phyloP scores from a whole-genome alignment of 1,284 basidiomycete species.

The Tetrapyrgos nigripes region DNA sequence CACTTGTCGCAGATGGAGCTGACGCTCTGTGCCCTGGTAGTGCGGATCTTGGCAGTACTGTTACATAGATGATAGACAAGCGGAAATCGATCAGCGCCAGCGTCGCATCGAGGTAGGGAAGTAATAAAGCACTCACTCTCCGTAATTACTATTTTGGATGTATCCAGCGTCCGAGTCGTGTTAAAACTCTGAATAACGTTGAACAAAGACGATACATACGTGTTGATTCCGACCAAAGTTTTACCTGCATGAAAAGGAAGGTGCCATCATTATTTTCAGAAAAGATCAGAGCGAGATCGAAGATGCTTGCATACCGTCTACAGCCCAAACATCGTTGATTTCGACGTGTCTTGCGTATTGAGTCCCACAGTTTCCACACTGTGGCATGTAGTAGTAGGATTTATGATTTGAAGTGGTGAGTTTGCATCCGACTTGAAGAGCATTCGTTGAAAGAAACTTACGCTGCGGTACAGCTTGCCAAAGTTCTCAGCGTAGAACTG shows the following conservation, averaged over 20 bases:
- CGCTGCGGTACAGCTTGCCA: constrained; percentile 43
- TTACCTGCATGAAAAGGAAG: not conserved
- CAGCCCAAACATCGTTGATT: constrained; percentile 44
- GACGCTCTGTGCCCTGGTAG: constrained; percentile 22
- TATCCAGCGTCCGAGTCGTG: not conserved
- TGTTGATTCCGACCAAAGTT: constrained; percentile 12
- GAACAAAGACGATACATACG: constrained; percentile 1
- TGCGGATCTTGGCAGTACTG: constrained; percentile 28
- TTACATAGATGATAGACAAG: too few species aligned
- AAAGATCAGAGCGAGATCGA: not conserved
- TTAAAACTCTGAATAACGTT: not conserved
- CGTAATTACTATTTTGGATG: constrained; percentile 23
- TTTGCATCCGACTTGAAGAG: too few species aligned
- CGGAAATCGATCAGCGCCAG: not conserved
- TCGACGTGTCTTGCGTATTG: constrained; percentile 31
- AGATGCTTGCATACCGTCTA: constrained; percentile 31
- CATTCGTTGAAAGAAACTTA: constrained; percentile 21
- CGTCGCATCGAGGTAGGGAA: not conserved
- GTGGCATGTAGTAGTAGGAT: not conserved
- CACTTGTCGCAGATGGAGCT: constrained; percentile 22
- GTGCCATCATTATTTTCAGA: not conserved
- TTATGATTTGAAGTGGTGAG: too few species aligned
- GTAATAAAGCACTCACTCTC: constrained; percentile 28
- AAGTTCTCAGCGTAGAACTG: constrained; percentile 45
- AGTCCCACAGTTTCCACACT: constrained; percentile 34